phyloP scores from a whole-genome alignment of 768 basidiomycete genomes.

The Amanita phalloides region DNA sequence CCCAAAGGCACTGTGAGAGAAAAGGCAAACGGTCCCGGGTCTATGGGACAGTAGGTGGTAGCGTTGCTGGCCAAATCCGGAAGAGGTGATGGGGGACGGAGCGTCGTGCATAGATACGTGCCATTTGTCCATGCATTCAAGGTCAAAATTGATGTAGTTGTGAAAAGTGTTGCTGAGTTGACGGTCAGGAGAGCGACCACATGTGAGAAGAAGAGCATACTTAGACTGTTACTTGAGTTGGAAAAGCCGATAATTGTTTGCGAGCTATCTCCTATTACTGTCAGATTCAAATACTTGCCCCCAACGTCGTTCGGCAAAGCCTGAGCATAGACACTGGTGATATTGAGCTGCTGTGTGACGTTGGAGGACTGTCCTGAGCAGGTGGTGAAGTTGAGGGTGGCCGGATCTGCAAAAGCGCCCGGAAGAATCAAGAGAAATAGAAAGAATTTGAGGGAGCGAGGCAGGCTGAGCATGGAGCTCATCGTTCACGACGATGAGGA shows the following conservation, averaged over 20 bases:
- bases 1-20: constrained; percentile 63
- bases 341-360: constrained; percentile 45
- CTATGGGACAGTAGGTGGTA: constrained; percentile 64
- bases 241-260: constrained; percentile 49
- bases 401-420: constrained; percentile 39
- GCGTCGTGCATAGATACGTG: constrained; percentile 66
- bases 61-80: constrained; percentile 29
- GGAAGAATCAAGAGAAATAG: constrained; percentile 17
- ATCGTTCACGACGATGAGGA: constrained; percentile 16
- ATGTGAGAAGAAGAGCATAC: constrained; percentile 28
- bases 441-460: constrained; percentile 10
- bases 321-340: constrained; percentile 68
- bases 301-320: constrained; percentile 33
- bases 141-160: constrained; percentile 70
- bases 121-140: constrained; percentile 61
- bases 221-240: constrained; percentile 51
- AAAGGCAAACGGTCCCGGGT: constrained; percentile 73
- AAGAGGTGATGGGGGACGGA: constrained; percentile 71
- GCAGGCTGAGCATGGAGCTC: constrained; percentile 10
- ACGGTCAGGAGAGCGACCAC: neutral
- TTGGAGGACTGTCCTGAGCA: constrained; percentile 47
- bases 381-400: constrained; percentile 51
- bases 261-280: constrained; percentile 56
- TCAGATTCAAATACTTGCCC: constrained; percentile 52
- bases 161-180: constrained; percentile 72